phyloP scores from a whole-genome alignment of 2,329 filamentous ascomycete genomes.

The Didymella keratinophila region DNA sequence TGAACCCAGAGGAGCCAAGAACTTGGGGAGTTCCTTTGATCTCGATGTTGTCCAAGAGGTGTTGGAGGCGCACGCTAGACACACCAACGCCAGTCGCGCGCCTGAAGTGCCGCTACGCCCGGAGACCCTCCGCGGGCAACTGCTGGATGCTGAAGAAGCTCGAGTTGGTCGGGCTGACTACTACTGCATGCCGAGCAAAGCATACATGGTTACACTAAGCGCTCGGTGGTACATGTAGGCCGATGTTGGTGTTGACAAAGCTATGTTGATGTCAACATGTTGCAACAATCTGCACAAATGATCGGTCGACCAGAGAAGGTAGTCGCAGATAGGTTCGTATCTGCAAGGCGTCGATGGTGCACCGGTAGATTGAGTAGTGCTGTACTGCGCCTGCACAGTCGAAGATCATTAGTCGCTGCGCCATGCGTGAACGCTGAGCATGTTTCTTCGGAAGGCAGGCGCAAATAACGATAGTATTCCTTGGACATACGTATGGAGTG shows the following conservation, averaged over 20 bases:
- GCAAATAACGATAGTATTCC: neutral
- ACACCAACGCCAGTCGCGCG: neutral
- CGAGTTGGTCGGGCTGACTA: constrained; percentile 12
- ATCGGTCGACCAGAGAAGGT: neutral
- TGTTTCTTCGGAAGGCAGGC: neutral
- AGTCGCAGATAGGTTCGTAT: neutral
- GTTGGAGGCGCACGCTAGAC: constrained; percentile 8
- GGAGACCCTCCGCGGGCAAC: constrained; percentile 8
- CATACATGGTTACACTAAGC: constrained; percentile 9
- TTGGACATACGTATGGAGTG: neutral
- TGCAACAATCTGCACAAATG: neutral
- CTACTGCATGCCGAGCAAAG: constrained; percentile 3
- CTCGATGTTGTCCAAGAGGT: constrained; percentile 9
- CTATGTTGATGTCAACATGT: constrained; percentile 1
- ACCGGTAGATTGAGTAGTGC: neutral
- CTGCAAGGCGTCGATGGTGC: constrained; percentile 6
- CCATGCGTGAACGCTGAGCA: constrained; percentile 5
- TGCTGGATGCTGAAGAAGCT: constrained; percentile 1
- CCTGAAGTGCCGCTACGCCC: constrained; percentile 6
- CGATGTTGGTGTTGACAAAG: constrained; percentile 1
- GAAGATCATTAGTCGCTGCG: constrained; percentile 7
- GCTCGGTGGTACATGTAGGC: constrained; percentile 1
- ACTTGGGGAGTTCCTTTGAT: neutral
- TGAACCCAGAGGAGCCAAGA: neutral
- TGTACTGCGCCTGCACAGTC: neutral